Percentiles rank a stretch among this genome's conserved stretches.
phyloP scores from a whole-genome alignment of 208 protist species.

The Wallacemonas sp. region DNA sequence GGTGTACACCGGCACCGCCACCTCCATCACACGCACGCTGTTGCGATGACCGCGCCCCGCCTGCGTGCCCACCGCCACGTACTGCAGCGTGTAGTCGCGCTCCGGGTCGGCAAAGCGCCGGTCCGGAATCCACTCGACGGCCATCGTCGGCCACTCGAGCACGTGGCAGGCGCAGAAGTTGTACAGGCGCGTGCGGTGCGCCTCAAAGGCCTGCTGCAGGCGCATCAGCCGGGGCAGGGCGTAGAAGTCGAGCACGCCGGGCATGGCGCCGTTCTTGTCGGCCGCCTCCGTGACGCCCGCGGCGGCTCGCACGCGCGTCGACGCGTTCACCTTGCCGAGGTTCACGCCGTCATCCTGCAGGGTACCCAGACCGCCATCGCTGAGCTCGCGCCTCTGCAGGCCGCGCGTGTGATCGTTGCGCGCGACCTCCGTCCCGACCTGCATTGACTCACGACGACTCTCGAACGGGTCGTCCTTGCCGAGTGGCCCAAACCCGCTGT shows the following conservation, averaged over 20 bases:
- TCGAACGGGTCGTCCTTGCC: too few species aligned
- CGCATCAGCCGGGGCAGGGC: constrained; percentile 39
- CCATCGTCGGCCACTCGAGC: constrained; percentile 59
- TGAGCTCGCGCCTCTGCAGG: too few species aligned
- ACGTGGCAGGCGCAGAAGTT: constrained; percentile 49
- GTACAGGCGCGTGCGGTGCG: constrained; percentile 36
- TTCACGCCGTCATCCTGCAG: too few species aligned
- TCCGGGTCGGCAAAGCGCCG: constrained; percentile 38
- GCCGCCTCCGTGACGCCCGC: not conserved
- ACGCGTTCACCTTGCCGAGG: not conserved
- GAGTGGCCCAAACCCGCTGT: too few species aligned
- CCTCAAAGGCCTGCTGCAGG: constrained; percentile 53
- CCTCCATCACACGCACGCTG: constrained; percentile 55
- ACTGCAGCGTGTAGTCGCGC: constrained; percentile 65
- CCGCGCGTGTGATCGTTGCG: too few species aligned
- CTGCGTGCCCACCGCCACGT: constrained; percentile 55
- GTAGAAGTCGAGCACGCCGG: constrained; percentile 15
- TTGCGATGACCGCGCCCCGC: constrained; percentile 25
- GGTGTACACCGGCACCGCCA: constrained; percentile 39
- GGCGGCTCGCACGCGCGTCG: not conserved
- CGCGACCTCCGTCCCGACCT: too few species aligned
- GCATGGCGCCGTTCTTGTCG: not conserved
- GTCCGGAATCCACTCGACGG: constrained; percentile 66
- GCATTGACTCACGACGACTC: too few species aligned
- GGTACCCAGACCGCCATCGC: too few species aligned